A percentile compares a stretch with the other conserved stretches of the same genome.
Conservation (phyloP, 495 filamentous ascomycete genomes). For the Xylaria intraflava region DNA sequence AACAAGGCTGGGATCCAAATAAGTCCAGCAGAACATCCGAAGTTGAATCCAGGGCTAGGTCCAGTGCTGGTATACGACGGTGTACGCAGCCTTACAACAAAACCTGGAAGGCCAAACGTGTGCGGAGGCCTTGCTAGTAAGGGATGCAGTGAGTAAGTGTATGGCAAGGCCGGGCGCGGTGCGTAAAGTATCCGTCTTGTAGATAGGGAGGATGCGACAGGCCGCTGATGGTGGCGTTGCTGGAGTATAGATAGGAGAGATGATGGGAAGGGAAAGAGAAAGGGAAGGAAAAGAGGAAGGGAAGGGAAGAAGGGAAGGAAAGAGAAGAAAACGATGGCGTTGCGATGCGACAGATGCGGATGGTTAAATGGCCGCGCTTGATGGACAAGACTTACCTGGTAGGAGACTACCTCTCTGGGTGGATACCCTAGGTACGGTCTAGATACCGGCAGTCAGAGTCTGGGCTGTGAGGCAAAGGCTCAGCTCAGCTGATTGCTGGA, state of each 20-base stretch:
- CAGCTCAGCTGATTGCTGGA: neutral
- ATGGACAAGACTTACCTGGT: neutral
- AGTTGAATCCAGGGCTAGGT: neutral
- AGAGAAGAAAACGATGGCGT: slow-evolving; percentile 16
- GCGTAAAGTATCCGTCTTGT: no score
- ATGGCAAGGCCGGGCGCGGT: neutral
- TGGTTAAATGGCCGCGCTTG: slow-evolving; percentile 12
- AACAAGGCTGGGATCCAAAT: slow-evolving; percentile 8
- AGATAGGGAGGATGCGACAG: neutral
- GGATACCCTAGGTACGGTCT: no score
- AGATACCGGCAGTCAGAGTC: neutral
- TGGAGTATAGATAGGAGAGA: neutral
- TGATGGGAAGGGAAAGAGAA: slow-evolving; percentile 3
- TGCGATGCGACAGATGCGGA: slow-evolving; percentile 13
- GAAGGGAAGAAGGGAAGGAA: slow-evolving; percentile 9
- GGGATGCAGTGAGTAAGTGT: neutral
- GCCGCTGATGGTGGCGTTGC: neutral
- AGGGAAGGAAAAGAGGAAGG: no score
- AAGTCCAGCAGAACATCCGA: neutral
- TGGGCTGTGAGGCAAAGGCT: neutral
- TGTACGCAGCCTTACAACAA: neutral
- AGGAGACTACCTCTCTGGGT: no score
- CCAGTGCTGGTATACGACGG: neutral
- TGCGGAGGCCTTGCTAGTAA: neutral
- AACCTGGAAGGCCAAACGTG: neutral